Base-by-base conservation (phyloP, 352 stramenopile species). In the Globisporangium viniferum region DNA sequence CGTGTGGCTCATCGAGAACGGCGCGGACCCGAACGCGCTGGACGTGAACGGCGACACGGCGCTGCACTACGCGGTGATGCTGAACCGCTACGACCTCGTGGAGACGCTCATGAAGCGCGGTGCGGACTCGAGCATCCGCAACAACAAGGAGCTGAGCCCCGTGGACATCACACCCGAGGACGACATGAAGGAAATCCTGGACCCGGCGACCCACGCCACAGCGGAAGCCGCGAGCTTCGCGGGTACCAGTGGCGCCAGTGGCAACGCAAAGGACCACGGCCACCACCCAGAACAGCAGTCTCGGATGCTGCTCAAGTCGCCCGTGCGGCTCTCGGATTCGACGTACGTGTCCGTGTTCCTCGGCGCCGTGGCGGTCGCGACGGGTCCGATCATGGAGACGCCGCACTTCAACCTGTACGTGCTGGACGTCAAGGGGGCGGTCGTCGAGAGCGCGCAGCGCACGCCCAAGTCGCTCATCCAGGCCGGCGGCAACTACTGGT, bases 271-370 rank as follows among this genome's bases (percentile, higher is more conserved):
- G 48, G 20, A 35, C 68, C 58, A 74, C 75, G 18, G 68, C 74
- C 54, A 54, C 73, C 54, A 72, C 57, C 20, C 41, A 54, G 46
- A 73, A 35, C 57, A 62, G 44, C 64, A 64, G 55, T 48, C 35
- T 0, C 56, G 39, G 29, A 24, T 81, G 53, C 72, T 95, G 36
- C 41, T 86, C 10, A 80, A 84, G 27, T 72, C 84, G 1, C 85
- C 86, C 1, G 61, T 77, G 48, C 81, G 86, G 57, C 71, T 95
- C 44, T 62, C 76, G 6, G 83, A 92, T 73, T 93, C 85, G 73
- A 96, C 89, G 18, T 96, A 96, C 56, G 84, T 96, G 27, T 94
- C 86, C 55, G 87, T 96, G 46, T 93, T 96, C 69, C 66, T 96
- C 8, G 86, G 87, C 5, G 87, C 86, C 14, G 78, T 94, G 29